Evolutionary conservation across 768 basidiomycete species (phyloP).

Genomic region (Collybiopsis luxurians): DNA sequence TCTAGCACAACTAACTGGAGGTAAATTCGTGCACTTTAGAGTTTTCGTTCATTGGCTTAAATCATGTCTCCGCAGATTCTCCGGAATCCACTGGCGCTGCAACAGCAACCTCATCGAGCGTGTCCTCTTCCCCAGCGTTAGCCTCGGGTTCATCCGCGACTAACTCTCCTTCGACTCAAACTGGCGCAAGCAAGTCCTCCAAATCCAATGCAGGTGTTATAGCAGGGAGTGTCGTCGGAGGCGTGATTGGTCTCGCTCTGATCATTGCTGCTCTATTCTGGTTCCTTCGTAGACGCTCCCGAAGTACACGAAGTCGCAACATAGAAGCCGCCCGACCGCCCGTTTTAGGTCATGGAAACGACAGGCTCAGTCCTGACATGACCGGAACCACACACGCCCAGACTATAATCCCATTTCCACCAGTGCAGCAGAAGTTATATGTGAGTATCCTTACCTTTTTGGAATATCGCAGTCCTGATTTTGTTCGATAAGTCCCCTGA

Average conservation of each 20-base stretch:
- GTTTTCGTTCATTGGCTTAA: background rate
- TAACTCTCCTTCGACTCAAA: background rate
- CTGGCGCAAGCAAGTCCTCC: background rate
- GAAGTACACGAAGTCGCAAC: background rate
- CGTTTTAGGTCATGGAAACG: background rate
- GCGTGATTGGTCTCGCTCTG: slow-evolving; percentile 18
- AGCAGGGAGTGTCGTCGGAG: slow-evolving; percentile 24
- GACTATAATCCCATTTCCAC: slow-evolving; percentile 10
- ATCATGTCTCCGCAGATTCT: slow-evolving; percentile 7
- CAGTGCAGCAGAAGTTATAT: slow-evolving; percentile 23
- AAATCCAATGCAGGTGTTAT: slow-evolving; percentile 21
- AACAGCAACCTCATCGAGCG: background rate
- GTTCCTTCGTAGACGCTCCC: slow-evolving; percentile 13
- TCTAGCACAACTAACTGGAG: background rate
- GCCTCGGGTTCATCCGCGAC: background rate
- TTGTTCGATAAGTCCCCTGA: slow-evolving; percentile 26
- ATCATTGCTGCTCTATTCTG: slow-evolving; percentile 13
- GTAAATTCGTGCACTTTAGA: background rate
- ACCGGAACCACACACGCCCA: slow-evolving; percentile 5
- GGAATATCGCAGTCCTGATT: background rate
- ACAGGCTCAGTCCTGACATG: slow-evolving; percentile 7
- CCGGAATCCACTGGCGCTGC: slow-evolving; percentile 12
- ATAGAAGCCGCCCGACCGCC: background rate
- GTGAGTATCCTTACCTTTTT: slow-evolving; percentile 16
- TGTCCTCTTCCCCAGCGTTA: background rate